These are phyloP conservation scores for Aspergillus tubingensis DNA, from an alignment of 2,329 filamentous ascomycete genomes.

Conservation along the genomic window DNA sequence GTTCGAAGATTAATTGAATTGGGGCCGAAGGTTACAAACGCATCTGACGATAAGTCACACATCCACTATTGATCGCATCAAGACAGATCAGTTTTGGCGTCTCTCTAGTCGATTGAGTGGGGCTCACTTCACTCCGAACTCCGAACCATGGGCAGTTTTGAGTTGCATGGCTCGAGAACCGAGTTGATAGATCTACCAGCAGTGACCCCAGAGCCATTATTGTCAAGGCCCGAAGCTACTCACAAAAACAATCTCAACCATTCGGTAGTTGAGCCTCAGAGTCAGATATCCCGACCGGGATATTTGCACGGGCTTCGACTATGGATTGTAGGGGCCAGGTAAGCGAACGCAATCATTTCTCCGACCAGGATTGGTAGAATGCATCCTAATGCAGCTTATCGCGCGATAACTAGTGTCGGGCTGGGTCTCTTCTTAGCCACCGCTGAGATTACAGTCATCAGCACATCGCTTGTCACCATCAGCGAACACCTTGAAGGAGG, in stretches of 20 bases:
- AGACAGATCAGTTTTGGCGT: background rate
- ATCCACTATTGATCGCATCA: background rate
- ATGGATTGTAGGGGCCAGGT: conserved; percentile 2
- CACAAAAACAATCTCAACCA: background rate
- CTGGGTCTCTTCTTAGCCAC: conserved; percentile 46
- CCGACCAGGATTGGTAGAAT: background rate
- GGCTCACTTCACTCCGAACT: background rate
- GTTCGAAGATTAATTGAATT: too few relatives aligned
- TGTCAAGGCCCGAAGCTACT: background rate
- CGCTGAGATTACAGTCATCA: conserved; percentile 55
- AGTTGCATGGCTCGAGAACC: background rate
- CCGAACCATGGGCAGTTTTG: background rate
- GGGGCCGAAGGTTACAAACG: too few relatives aligned
- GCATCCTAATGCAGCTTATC: background rate
- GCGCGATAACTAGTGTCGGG: background rate
- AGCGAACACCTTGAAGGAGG: conserved; percentile 43
- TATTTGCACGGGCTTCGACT: conserved; percentile 4
- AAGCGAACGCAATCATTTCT: background rate
- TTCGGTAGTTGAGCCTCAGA: background rate
- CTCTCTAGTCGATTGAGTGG: background rate
- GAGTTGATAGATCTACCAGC: background rate
- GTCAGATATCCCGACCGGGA: background rate
- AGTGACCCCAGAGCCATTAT: background rate
- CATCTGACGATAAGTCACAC: too few relatives aligned
- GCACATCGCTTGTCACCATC: conserved; percentile 53